Base-by-base conservation (phyloP, 1,139 yeast genomes). In the Hyphopichia wangnamkhiaoensis region DNA sequence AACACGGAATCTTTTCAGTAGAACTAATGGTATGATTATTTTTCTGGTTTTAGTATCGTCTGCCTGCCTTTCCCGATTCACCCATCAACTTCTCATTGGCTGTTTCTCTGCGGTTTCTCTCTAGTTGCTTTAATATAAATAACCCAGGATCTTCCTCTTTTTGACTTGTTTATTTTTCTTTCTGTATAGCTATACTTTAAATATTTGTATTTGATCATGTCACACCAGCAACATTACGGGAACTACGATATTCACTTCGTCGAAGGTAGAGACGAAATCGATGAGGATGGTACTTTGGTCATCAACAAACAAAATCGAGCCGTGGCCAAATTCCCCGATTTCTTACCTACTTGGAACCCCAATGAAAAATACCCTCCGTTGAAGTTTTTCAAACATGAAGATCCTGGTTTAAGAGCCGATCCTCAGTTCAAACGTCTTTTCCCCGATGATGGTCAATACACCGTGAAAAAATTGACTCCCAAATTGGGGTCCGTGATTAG, bases 401-500 rank as follows among this genome's bases (percentile, higher is more conserved):
- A 81, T 47, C 76, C 79, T 27, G 87, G 82, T 5, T 54, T 64
- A 25, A 64, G 67, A 43, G 89, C 84, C n/a, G 85, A 82, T 52
- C 73, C 77, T n/a, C 54, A 63, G 1, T 71, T 79, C 43, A 68
- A 73, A 29, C 73, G 71, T 47, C 68, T 84, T 45, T 72, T 80
- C 46, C 71, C 75, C 9, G 58, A 44, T 33, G 47, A 55, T 8
- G 51, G 51, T 14, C 47, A 54, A 16, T 50, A 55, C 30, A 63
- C 59, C 28, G 48, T 59, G 19, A 69, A 66, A 48, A 61, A 61
- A 28, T 53, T 81, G 44, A 74, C 85, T 5, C 91, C 90, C 35
- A 81, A 79, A 56, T 65, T 84, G 40, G 91, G 91, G 16, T 68
- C 84, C 20, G 87, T 79, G 53, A 63, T 84, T 30, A 54, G 52